Conservation (phyloP, 371 early-diverging fungal species). For the Haplosporangium sp. region DNA sequence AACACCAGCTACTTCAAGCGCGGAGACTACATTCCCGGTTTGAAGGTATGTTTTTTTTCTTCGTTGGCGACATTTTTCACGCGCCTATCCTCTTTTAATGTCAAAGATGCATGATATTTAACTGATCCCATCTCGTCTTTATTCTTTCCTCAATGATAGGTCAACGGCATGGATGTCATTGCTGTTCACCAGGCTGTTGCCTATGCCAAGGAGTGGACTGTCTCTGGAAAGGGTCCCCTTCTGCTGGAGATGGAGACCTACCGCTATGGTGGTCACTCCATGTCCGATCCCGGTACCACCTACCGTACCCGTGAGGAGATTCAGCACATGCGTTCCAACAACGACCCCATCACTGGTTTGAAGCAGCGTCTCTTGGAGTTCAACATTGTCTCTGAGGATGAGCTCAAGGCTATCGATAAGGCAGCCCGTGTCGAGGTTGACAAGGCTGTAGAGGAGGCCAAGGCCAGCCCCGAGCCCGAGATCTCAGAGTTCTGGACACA, state of each 20-base stretch:
- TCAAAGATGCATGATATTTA: too few relatives aligned
- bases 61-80: too few relatives aligned
- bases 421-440: slow-evolving; percentile 88
- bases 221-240: slow-evolving; percentile 91
- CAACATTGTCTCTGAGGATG: slow-evolving; percentile 83
- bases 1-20: slow-evolving; percentile 96
- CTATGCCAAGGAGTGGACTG: slow-evolving; percentile 89
- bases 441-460: slow-evolving; percentile 86
- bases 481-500: slow-evolving; percentile 81
- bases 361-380: slow-evolving; percentile 82
- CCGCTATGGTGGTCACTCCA: slow-evolving; percentile 99
- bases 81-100: too few relatives aligned
- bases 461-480: slow-evolving; percentile 86
- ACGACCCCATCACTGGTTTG: slow-evolving; percentile 93
- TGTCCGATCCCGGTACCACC: slow-evolving; percentile 99
- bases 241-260: slow-evolving; percentile 98
- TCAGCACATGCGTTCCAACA: slow-evolving; percentile 94
- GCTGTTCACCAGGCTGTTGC: slow-evolving; percentile 90
- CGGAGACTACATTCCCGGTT: slow-evolving; percentile 97
- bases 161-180: slow-evolving; percentile 96
- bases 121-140: too few relatives aligned
- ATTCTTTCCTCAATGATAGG: slow-evolving; percentile 47
- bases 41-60: slow-evolving; percentile 63
- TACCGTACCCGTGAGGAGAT: slow-evolving; percentile 98
- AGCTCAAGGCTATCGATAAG: slow-evolving; percentile 94